These are phyloP conservation scores for Oryza meyeriana DNA, from an alignment of 176 grass and related monocot genomes.

Conservation along the genomic window DNA sequence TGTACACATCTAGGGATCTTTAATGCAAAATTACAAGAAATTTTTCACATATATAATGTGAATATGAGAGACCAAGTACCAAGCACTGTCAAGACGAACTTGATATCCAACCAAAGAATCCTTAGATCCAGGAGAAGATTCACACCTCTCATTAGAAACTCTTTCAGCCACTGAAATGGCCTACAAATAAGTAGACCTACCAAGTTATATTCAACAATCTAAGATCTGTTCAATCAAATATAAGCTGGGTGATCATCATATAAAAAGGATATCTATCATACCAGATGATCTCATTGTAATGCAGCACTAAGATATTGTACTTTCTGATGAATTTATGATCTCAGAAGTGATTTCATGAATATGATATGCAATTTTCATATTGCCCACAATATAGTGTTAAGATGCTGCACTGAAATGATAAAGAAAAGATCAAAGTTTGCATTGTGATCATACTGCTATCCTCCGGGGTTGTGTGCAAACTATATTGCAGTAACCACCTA, in stretches of 20 bases:
- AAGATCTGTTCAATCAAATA: constrained; percentile 23
- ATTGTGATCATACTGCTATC: constrained; percentile 62
- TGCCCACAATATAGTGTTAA: neutral
- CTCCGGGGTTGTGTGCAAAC: constrained; percentile 91
- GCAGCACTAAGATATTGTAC: neutral
- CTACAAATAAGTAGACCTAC: constrained; percentile 34
- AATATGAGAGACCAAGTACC: constrained; percentile 47
- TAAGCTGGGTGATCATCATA: constrained; percentile 1
- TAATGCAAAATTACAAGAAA: constrained; percentile 5
- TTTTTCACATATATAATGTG: constrained; percentile 16
- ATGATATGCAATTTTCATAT: neutral
- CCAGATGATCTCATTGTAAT: constrained; percentile 24
- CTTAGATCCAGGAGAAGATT: constrained; percentile 85
- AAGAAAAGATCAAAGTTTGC: neutral
- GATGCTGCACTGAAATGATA: neutral
- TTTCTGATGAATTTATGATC: neutral
- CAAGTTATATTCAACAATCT: constrained; percentile 31
- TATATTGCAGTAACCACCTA: constrained; percentile 84
- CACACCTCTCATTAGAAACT: constrained; percentile 93
- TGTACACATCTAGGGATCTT: constrained; percentile 6
- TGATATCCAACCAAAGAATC: constrained; percentile 93
- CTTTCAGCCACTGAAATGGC: constrained; percentile 97
- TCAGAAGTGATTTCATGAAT: constrained; percentile 25
- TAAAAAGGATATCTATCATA: neutral
- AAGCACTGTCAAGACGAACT: constrained; percentile 92